phyloP scores from a whole-genome alignment of 2,329 filamentous ascomycete genomes.

The Fusarium goolgardi region DNA sequence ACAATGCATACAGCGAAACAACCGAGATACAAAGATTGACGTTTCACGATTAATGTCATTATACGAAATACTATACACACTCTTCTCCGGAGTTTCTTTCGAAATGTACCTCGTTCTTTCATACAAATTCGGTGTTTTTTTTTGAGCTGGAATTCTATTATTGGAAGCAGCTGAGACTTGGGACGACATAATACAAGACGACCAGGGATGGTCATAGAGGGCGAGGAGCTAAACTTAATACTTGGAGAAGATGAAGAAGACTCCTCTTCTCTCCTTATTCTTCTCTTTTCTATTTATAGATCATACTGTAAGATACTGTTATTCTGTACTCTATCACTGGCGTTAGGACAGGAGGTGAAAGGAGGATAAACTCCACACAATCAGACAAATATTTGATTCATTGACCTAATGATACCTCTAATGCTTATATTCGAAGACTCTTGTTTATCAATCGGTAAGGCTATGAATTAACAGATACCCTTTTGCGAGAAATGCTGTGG shows the following conservation, averaged over 20 bases:
- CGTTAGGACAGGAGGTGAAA: conserved; percentile 21
- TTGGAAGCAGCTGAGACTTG: conserved; percentile 28
- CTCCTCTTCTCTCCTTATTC: neutral
- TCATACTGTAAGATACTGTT: conserved; percentile 19
- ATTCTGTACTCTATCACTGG: conserved; percentile 18
- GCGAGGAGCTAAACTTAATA: conserved; percentile 8
- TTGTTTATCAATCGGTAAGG: too few species aligned
- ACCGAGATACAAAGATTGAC: conserved; percentile 11
- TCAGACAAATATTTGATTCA: conserved; percentile 4
- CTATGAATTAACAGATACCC: neutral
- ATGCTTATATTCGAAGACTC: too few species aligned
- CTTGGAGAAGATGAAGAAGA: neutral
- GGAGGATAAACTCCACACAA: conserved; percentile 26
- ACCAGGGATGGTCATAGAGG: conserved; percentile 1
- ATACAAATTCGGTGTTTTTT: conserved; percentile 28
- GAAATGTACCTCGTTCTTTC: conserved; percentile 43
- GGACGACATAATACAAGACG: conserved; percentile 17
- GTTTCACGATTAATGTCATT: conserved; percentile 38
- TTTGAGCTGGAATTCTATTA: conserved; percentile 24
- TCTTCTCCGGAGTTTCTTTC: conserved; percentile 17
- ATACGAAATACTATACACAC: conserved; percentile 27
- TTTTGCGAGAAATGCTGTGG: too few species aligned
- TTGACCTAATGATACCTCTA: neutral
- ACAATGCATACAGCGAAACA: conserved; percentile 6
- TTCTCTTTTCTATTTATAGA: conserved; percentile 38